phyloP scores from a whole-genome alignment of 352 stramenopile species.

The Globisporangium iwayamae region DNA sequence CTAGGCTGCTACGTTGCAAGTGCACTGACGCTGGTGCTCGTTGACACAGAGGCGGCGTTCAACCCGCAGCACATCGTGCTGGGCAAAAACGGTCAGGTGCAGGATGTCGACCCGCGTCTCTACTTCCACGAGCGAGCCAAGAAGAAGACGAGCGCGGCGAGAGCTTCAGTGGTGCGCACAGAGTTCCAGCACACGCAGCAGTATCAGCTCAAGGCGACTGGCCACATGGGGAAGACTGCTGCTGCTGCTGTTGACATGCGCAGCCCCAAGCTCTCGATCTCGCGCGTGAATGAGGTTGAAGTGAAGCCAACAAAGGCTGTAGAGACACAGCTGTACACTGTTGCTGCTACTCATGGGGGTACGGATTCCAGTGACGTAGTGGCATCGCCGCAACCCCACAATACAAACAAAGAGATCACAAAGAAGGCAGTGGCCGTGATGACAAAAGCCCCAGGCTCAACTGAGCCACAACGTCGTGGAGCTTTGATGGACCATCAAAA shows the following conservation, averaged over 20 bases:
- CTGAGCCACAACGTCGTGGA: neutral
- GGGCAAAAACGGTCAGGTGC: slow-evolving; percentile 29
- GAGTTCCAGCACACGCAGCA: neutral
- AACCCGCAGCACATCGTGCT: slow-evolving; percentile 35
- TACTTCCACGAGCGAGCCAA: slow-evolving; percentile 21
- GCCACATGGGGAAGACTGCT: neutral
- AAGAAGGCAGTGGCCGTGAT: neutral
- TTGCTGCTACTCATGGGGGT: too few species aligned
- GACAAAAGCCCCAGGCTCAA: neutral
- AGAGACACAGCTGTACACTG: neutral
- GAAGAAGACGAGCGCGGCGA: slow-evolving; percentile 3
- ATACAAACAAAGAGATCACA: neutral
- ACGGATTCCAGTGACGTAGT: neutral
- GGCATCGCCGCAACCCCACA: neutral
- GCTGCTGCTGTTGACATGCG: neutral
- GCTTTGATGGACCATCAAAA: neutral
- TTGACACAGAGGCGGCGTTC: slow-evolving; percentile 2
- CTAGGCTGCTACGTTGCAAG: neutral
- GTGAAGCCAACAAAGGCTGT: neutral
- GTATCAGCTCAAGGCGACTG: neutral
- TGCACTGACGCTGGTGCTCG: neutral
- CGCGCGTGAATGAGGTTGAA: neutral
- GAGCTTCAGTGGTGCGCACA: neutral
- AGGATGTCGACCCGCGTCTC: slow-evolving; percentile 25
- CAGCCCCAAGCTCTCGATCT: neutral